Percentiles rank a stretch among this genome's conserved stretches.
Conservation (phyloP, 2,329 filamentous ascomycete genomes). For the Cercospora nicotianae region DNA sequence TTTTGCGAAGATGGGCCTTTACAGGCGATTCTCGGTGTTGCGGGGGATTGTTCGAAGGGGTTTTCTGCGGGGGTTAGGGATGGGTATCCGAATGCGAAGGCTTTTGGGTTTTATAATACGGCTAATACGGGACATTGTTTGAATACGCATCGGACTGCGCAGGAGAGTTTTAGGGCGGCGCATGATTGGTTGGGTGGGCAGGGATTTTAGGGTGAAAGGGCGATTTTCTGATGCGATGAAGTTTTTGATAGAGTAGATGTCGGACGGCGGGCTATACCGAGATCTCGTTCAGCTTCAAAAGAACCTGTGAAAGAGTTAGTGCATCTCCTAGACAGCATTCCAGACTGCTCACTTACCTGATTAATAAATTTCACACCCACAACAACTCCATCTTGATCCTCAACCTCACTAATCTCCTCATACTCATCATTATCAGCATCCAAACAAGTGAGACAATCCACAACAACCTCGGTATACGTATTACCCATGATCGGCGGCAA, state of each 20-base stretch:
- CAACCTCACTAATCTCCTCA: neutral
- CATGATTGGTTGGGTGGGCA: neutral
- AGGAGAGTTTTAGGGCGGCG: neutral
- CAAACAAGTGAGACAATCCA: too few species aligned
- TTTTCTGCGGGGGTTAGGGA: neutral
- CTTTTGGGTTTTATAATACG: neutral
- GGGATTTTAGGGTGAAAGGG: neutral
- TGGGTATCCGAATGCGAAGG: neutral
- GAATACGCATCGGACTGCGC: neutral
- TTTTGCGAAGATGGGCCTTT: neutral
- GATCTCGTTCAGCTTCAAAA: neutral
- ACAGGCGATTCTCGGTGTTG: neutral
- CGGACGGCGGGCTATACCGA: neutral
- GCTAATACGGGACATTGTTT: neutral
- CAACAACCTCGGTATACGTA: too few species aligned
- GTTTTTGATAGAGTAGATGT: neutral
- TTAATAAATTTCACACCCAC: neutral
- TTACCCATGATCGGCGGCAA: too few species aligned
- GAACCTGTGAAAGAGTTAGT: neutral
- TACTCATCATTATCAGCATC: too few species aligned
- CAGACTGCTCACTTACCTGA: neutral
- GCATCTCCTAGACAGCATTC: too few species aligned
- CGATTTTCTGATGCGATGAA: too few species aligned
- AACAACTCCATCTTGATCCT: neutral
- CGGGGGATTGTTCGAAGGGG: neutral